A percentile compares a stretch with the other conserved stretches of the same genome.
These are phyloP conservation scores for Alloteropsis semialata DNA, from an alignment of 176 grass and related monocot genomes.

Conservation along the genomic window DNA sequence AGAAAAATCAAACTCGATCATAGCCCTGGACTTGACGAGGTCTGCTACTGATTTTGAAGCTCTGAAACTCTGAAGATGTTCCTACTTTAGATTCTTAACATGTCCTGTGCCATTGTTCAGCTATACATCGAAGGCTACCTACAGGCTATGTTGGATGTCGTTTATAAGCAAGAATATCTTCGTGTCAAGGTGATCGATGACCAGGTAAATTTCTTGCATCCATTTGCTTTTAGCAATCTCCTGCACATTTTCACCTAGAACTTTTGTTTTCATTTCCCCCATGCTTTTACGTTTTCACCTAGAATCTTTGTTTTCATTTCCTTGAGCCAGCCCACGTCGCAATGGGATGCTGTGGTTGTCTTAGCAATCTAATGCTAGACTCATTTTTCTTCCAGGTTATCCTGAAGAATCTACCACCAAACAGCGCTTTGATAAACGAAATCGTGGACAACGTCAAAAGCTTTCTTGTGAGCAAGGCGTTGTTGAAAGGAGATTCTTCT, in stretches of 20 bases:
- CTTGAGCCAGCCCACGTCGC: no score
- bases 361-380: not conserved
- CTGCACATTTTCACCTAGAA: not conserved
- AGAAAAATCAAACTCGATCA: constrained; percentile 89
- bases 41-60: constrained; percentile 1
- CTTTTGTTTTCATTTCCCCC: not conserved
- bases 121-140: constrained; percentile 88
- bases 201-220: constrained; percentile 41
- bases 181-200: constrained; percentile 80
- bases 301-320: no score
- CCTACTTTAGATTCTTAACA: not conserved
- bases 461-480: constrained; percentile 78
- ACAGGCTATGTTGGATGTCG: constrained; percentile 79
- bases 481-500: constrained; percentile 64
- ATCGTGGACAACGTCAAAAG: constrained; percentile 73
- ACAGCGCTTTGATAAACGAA: constrained; percentile 71
- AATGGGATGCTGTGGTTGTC: no score
- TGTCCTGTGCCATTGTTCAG: constrained; percentile 29
- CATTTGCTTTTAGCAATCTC: constrained; percentile 2
- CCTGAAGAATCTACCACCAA: constrained; percentile 81
- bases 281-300: no score
- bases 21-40: constrained; percentile 77
- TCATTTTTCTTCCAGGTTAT: constrained; percentile 48
- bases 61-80: not conserved
- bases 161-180: constrained; percentile 84